Evolutionary conservation across 2,329 filamentous ascomycete genomes (phyloP).

Genomic region (Corynespora cassiicola): DNA sequence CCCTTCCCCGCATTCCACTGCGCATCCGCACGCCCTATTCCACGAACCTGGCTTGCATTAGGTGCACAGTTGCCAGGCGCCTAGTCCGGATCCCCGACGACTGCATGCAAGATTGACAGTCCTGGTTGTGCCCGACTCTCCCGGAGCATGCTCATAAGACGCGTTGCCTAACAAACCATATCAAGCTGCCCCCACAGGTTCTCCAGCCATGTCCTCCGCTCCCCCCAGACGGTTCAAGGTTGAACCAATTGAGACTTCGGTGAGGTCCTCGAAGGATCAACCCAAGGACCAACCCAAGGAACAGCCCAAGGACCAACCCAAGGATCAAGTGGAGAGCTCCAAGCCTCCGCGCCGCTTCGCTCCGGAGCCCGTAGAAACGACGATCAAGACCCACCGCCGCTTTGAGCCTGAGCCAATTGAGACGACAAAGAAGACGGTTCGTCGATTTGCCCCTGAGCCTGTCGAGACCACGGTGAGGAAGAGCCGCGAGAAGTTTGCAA

Average conservation of each 20-base stretch:
- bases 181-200: slow-evolving; percentile 6
- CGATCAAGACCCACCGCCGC: slow-evolving; percentile 46
- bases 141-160: slow-evolving; percentile 19
- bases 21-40: slow-evolving; percentile 7
- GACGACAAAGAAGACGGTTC: slow-evolving; percentile 63
- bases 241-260: slow-evolving; percentile 43
- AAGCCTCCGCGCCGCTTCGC: slow-evolving; percentile 36
- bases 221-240: slow-evolving; percentile 45
- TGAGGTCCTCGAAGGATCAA: slow-evolving; percentile 62
- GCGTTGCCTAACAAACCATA: slow-evolving; percentile 6
- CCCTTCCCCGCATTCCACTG: slow-evolving; percentile 22
- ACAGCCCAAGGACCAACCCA: slow-evolving; percentile 62
- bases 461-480: slow-evolving; percentile 42
- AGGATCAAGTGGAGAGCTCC: slow-evolving; percentile 12
- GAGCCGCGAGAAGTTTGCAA: slow-evolving; percentile 34
- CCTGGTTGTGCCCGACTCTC: slow-evolving; percentile 4
- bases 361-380: slow-evolving; percentile 39
- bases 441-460: slow-evolving; percentile 52
- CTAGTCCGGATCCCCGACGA: not conserved
- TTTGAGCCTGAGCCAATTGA: slow-evolving; percentile 76
- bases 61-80: slow-evolving; percentile 5
- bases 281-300: too few species aligned
- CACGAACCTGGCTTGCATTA: slow-evolving; percentile 15
- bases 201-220: slow-evolving; percentile 33
- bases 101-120: not conserved